phyloP scores from a whole-genome alignment of 352 stramenopile genomes.

The Globisporangium nodosum region DNA sequence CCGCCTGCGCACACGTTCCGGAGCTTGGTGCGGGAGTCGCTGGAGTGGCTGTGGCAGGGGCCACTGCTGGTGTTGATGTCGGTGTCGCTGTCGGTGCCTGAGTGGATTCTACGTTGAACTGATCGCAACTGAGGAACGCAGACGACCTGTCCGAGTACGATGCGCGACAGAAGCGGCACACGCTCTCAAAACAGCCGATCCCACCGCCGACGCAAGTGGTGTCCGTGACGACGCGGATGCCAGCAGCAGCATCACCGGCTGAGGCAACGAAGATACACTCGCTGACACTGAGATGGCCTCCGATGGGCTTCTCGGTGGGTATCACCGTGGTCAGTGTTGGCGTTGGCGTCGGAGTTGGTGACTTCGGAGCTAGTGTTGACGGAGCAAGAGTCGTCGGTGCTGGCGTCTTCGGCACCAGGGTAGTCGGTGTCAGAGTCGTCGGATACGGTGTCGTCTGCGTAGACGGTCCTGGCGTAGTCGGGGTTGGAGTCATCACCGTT shows the following conservation, averaged over 20 bases:
- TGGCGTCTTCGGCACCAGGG: background rate
- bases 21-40: background rate
- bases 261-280: constrained; percentile 8
- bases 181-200: constrained; percentile 17
- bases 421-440: background rate
- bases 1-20: background rate
- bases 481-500: background rate
- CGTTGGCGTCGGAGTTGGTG: background rate
- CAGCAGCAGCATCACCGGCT: constrained; percentile 7
- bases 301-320: background rate
- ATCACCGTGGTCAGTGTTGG: background rate
- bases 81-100: background rate
- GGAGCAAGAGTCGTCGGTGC: background rate
- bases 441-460: background rate
- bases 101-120: background rate
- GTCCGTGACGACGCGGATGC: constrained; percentile 12
- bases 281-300: background rate
- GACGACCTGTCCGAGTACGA: background rate
- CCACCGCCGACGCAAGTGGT: constrained; percentile 15
- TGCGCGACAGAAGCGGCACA: constrained; percentile 22
- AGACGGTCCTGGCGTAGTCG: background rate
- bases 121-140: background rate
- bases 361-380: background rate
- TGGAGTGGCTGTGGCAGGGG: background rate
- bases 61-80: background rate